phyloP scores from a whole-genome alignment of 2,329 filamentous ascomycete genomes.

The Colletotrichum lindemuthianum region DNA sequence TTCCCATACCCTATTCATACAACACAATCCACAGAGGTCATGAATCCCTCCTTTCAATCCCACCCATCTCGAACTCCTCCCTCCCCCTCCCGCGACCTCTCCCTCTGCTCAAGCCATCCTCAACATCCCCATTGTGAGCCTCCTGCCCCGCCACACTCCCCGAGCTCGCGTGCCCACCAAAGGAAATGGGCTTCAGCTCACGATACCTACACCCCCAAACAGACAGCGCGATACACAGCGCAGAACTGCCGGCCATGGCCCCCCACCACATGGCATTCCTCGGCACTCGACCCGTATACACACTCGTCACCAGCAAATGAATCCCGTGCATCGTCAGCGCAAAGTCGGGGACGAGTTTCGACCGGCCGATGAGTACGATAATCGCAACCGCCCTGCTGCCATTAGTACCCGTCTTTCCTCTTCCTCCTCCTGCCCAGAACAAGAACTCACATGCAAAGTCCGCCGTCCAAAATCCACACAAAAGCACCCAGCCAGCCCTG shows the following conservation, averaged over 20 bases:
- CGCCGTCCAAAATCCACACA: constrained; percentile 66
- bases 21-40: neutral
- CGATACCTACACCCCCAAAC: constrained; percentile 93
- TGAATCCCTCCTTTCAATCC: constrained; percentile 51
- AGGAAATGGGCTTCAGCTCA: constrained; percentile 88
- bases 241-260: constrained; percentile 59
- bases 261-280: constrained; percentile 88
- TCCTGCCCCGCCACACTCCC: constrained; percentile 37
- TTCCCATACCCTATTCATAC: neutral
- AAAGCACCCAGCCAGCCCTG: constrained; percentile 69
- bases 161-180: constrained; percentile 69
- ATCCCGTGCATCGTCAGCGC: constrained; percentile 87
- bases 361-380: constrained; percentile 84
- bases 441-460: constrained; percentile 58
- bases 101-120: constrained; percentile 61
- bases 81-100: constrained; percentile 62
- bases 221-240: constrained; percentile 67
- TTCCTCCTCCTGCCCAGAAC: neutral
- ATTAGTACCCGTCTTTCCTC: neutral
- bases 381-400: constrained; percentile 79
- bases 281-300: constrained; percentile 83
- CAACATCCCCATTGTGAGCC: constrained; percentile 41
- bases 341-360: constrained; percentile 95
- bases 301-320: constrained; percentile 78
- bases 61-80: constrained; percentile 74